Conservation (phyloP, 164 flowering plant genomes). For the Vitis rotundifolia region DNA sequence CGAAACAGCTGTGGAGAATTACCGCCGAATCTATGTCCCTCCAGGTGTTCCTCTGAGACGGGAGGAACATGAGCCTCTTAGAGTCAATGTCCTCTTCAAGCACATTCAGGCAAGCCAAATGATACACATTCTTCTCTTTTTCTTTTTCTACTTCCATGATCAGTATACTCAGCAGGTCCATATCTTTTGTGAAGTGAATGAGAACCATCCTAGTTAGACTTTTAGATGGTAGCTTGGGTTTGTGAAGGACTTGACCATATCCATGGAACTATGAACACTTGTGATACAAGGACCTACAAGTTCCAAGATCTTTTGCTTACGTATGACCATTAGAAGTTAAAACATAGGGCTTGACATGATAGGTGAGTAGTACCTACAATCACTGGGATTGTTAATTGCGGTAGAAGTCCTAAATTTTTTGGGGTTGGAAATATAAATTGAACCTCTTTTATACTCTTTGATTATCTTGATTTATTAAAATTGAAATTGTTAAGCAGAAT, state of each 20-base stretch:
- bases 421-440: not conserved
- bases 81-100: conserved; percentile 73
- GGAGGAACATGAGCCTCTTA: conserved; percentile 48
- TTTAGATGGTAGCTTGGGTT: not conserved
- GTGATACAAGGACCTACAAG: not conserved
- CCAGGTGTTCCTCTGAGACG: conserved; percentile 45
- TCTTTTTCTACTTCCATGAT: not conserved
- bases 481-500: conserved; percentile 29
- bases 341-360: not conserved
- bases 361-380: not conserved
- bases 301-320: not conserved
- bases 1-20: conserved; percentile 60
- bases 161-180: not conserved
- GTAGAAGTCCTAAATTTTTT: too few relatives aligned
- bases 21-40: conserved; percentile 62
- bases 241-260: not conserved
- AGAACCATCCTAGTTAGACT: not conserved
- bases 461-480: not conserved
- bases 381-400: too few relatives aligned
- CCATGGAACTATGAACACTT: not conserved
- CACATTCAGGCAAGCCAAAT: conserved; percentile 60
- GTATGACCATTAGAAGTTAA: not conserved
- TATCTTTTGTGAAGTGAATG: not conserved
- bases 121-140: not conserved
- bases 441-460: not conserved